These are phyloP conservation scores for Asparagopsis taxiformis DNA, from an alignment of 31 red algal species.

Conservation along the genomic window DNA sequence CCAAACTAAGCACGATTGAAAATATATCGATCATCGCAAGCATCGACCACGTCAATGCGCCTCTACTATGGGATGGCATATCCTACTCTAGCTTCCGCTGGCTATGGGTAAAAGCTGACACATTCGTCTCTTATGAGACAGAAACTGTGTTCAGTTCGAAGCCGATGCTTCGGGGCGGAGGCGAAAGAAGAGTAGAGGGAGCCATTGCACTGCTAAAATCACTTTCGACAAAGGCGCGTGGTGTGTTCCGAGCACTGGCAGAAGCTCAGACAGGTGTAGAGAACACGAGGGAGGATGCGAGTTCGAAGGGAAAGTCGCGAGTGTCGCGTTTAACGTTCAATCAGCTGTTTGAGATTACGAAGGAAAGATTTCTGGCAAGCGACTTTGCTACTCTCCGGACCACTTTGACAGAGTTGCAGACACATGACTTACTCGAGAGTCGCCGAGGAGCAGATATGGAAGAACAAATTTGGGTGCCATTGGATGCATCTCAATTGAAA, in stretches of 20 bases:
- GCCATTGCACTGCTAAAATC: constrained; percentile 74
- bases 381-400: constrained; percentile 33
- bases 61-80: constrained; percentile 83
- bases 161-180: constrained; percentile 39
- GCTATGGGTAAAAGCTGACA: constrained; percentile 72
- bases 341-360: constrained; percentile 44
- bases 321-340: constrained; percentile 54
- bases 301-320: constrained; percentile 1
- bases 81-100: constrained; percentile 68
- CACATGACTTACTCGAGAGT: constrained; percentile 71
- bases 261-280: constrained; percentile 40
- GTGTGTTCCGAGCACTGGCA: constrained; percentile 68
- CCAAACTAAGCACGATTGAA: constrained; percentile 36
- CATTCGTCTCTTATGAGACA: constrained; percentile 60
- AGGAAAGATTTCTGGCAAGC: constrained; percentile 51
- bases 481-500: constrained; percentile 42
- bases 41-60: constrained; percentile 91
- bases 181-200: constrained; percentile 58
- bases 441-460: constrained; percentile 58
- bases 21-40: constrained; percentile 68
- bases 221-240: constrained; percentile 60
- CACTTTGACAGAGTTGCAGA: constrained; percentile 76
- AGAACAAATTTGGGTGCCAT: constrained; percentile 54
- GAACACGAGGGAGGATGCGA: background rate
- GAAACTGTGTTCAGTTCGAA: constrained; percentile 71